Evolutionary conservation across 495 filamentous ascomycete species (phyloP), one percentile per base, ranked within the genome.

Genomic region (Talaromyces thailandensis): DNA sequence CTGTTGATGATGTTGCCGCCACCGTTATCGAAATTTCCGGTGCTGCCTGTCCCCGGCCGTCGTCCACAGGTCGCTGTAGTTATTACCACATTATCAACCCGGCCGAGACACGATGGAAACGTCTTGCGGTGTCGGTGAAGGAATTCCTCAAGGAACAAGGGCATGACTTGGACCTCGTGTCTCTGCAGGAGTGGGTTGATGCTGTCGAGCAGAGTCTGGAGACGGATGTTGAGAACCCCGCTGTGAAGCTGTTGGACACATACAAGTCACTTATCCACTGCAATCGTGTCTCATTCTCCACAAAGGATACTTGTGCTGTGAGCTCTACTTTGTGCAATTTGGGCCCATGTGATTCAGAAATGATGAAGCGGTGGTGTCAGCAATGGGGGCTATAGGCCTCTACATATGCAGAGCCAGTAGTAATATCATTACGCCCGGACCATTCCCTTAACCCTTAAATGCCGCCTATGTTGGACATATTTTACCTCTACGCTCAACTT

Each of bases 191-290:
- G 53, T 74, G 70, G 70, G 48, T 69, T 24, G 1, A 32, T 0
- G 58, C 59, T 16, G 60, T 70, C 0, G 65, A 71, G 40, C 23
- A 62, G 9, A 62, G 53, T 31, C 25, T 29, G 31, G 53, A 12
- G 16, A 56, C n/a, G 32, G 53, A 29, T 18, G 24, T 37, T 3
- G 48, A 51, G 14, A 66, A 66, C 25, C 71, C 71, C 0, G 69
- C 70, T 25, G 32, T 65, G 45, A 73, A 73, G 56, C 62, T 74
- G 12, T 43, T 73, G 23, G 66, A 66, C 8, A 56, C 53, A 29
- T 29, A 29, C 53, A 56, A 56, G 26, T 56, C 53, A 16, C 4
- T 40, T 5, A 16, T 40, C 35, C 8, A 40, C 35, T 16, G 35
- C 35, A 16, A 40, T 40, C 35, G 14, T 16, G 12, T 40, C 4